Base-by-base conservation (phyloP, 2,329 filamentous ascomycete species). In the Colletotrichum plurivorum region DNA sequence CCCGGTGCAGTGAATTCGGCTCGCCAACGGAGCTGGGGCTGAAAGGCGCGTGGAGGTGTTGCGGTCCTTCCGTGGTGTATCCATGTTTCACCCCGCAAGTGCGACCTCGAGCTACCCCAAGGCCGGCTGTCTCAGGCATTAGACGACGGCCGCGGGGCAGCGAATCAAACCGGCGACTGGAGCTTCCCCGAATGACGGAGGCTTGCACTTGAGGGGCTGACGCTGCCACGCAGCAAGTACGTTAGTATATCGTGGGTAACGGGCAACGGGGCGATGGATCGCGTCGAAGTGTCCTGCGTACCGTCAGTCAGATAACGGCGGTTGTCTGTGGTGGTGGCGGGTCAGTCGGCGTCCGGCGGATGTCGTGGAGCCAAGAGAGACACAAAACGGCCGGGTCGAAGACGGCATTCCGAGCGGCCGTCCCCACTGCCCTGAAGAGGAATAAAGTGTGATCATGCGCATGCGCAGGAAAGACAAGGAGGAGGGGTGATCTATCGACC, bases 371-470 rank as follows among this genome's bases (percentile, higher is more conserved):
- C 36, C 64, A 45, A 57, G 43, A 57, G 60, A 36, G 41, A 56
- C 43, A 52, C 49, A 66, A 45, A 59, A 60, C 55, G 49, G 54
- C 31, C 55, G 55, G 22, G 16, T 41, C 49, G 45, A 45, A 56
- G 62, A 59, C 25, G 41, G 55, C 62, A 69, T 61, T 56, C 51
- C 62, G 52, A 60, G 51, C 55, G 45, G 49, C 45, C 27, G 51
- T 58, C 56, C 48, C 62, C 62, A 55, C 62, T 56, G 62, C 20
- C 27, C 51, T 46, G 56, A 49, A 60, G 51, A 61, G 45, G 56
- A 15, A 60, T 53, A 46, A 59, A 60, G 51, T 53, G 45, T 46
- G 62, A 69, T 69, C 67, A 61, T 69, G 67, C 66, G 66, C 45
- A 66, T 52, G 45, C 43, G 43, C 67, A 60, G 56, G 55, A 62